phyloP scores from a whole-genome alignment of 2,329 filamentous ascomycete species.

The Ilyonectria destructans region DNA sequence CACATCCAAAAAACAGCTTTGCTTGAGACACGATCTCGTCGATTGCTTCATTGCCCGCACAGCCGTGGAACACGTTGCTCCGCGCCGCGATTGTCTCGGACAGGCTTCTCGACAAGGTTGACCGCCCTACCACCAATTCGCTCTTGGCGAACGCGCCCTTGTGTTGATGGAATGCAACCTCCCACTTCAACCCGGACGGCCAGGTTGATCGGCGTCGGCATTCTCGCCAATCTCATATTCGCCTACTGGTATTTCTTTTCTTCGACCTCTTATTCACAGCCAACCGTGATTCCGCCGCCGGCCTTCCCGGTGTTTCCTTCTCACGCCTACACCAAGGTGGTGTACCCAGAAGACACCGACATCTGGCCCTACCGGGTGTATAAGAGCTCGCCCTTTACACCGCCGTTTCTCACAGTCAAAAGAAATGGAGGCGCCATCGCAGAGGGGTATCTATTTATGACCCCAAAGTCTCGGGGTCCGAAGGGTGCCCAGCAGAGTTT shows the following conservation, averaged over 20 bases:
- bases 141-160: too few relatives aligned
- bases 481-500: conserved; percentile 32
- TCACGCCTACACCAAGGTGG: conserved; percentile 41
- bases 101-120: too few relatives aligned
- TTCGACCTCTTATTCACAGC: neutral
- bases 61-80: too few relatives aligned
- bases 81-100: too few relatives aligned
- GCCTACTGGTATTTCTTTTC: conserved; percentile 12
- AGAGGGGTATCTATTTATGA: conserved; percentile 50
- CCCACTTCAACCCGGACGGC: neutral
- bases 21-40: too few relatives aligned
- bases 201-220: conserved; percentile 5
- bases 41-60: too few relatives aligned
- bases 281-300: neutral
- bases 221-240: conserved; percentile 9
- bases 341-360: conserved; percentile 30
- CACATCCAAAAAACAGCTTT: too few relatives aligned
- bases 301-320: conserved; percentile 34
- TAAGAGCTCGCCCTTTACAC: conserved; percentile 44
- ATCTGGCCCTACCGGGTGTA: conserved; percentile 44
- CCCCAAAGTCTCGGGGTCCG: conserved; percentile 32
- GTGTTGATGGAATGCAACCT: too few relatives aligned
- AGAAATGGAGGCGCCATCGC: conserved; percentile 40
- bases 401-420: conserved; percentile 42
- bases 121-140: too few relatives aligned